Evolutionary conservation across 192 early-diverging fungal genomes (phyloP), one percentile per base, ranked within the genome.

Genomic region (Powellomyces hirtus): DNA sequence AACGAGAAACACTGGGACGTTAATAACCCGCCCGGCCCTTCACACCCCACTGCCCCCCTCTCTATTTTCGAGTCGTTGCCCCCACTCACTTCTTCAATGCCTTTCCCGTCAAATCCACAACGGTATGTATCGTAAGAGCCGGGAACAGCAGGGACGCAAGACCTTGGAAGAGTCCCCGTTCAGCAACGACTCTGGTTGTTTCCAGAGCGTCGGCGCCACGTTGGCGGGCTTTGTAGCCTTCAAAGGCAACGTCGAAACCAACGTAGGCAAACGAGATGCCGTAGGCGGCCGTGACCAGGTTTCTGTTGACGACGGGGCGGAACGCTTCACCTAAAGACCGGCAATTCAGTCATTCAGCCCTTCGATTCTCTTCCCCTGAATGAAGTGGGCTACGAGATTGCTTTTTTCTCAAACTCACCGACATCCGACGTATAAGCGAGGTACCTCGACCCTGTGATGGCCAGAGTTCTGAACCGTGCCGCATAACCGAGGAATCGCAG

Each of bases 341-440:
- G 53, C 1, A 16, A 56, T 1, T 6, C n/a, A n/a, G n/a, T n/a
- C n/a, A n/a, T n/a, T n/a, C n/a, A n/a, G n/a, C n/a, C n/a, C n/a
- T n/a, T n/a, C n/a, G n/a, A n/a, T n/a, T n/a, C n/a, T n/a, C n/a
- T n/a, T n/a, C n/a, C n/a, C n/a, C n/a, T n/a, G n/a, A n/a, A n/a
- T n/a, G n/a, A n/a, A n/a, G n/a, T n/a, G n/a, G n/a, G n/a, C n/a
- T n/a, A n/a, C n/a, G n/a, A n/a, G n/a, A n/a, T n/a, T n/a, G n/a
- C n/a, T n/a, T n/a, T n/a, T n/a, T n/a, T n/a, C n/a, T n/a, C n/a
- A 8, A 42, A 49, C 53, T 33, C 31, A 38, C 59, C 88, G 27
- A 90, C 80, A 65, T 89, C 86, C 31, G 81, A 84, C n/a, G 86
- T 86, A 71, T 87, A 90, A 24, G 88, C 88, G 27, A 78, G 67